Evolutionary conservation across 192 early-diverging fungal species (phyloP).

Genomic region (Linderina pennispora): DNA sequence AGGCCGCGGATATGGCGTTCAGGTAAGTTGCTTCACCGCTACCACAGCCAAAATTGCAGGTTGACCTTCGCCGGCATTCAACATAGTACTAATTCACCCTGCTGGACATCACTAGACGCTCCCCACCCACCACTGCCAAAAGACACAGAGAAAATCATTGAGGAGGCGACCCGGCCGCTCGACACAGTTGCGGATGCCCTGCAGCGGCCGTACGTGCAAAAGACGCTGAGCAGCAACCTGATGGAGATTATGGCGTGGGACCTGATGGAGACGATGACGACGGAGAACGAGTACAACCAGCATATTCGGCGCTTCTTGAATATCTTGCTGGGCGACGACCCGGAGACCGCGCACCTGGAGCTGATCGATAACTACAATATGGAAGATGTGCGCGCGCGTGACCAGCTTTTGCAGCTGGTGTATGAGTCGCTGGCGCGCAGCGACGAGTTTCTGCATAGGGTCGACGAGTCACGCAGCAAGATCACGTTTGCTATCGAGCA

Average conservation of each 20-base stretch:
- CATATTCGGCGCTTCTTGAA: constrained; percentile 45
- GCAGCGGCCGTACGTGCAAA: constrained; percentile 31
- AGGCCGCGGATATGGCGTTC: too few species aligned
- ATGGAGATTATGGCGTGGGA: constrained; percentile 42
- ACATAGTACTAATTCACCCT: too few species aligned
- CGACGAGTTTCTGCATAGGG: constrained; percentile 41
- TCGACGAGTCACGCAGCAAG: constrained; percentile 33
- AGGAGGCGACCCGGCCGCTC: constrained; percentile 31
- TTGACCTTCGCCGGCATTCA: too few species aligned
- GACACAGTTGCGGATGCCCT: constrained; percentile 31
- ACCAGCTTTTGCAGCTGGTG: constrained; percentile 37
- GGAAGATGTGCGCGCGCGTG: constrained; percentile 23
- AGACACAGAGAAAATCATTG: constrained; percentile 35
- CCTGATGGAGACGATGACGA: constrained; percentile 33
- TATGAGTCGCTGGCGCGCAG: constrained; percentile 41
- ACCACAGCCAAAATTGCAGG: too few species aligned
- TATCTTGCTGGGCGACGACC: constrained; percentile 39
- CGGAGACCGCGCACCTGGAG: constrained; percentile 35
- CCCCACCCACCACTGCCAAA: constrained; percentile 36
- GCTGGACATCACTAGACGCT: too few species aligned
- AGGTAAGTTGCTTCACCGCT: too few species aligned
- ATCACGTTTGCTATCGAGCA: constrained; percentile 40
- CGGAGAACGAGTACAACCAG: constrained; percentile 46
- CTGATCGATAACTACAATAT: constrained; percentile 26
- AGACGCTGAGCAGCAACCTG: constrained; percentile 36